Evolutionary conservation across 305 asterid genomes (phyloP).

Genomic region (Fraxinus nigra): DNA sequence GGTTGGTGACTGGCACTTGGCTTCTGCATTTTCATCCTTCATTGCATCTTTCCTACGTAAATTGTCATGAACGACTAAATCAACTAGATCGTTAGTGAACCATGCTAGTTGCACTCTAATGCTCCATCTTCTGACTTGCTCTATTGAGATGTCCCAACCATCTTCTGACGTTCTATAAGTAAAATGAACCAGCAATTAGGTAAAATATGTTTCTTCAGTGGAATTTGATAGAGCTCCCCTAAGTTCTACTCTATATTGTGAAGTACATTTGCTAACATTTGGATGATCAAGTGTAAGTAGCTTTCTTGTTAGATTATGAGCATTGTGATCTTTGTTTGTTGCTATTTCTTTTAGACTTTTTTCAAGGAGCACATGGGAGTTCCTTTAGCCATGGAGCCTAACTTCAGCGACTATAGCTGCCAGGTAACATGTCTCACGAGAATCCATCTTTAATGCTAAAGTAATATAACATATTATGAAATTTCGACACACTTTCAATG

Average conservation of each 20-base stretch:
- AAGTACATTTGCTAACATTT: background rate
- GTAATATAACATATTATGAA: background rate
- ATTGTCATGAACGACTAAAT: background rate
- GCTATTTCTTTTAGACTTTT: slow-evolving; percentile 40
- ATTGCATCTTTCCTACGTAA: background rate
- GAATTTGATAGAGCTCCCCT: background rate
- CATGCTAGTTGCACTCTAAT: background rate
- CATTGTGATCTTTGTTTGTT: background rate
- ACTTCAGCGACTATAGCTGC: slow-evolving; percentile 74
- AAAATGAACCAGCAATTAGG: background rate
- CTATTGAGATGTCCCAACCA: background rate
- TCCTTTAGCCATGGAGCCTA: slow-evolving; percentile 78
- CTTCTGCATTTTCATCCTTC: background rate
- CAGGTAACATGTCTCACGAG: slow-evolving; percentile 45
- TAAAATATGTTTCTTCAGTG: background rate
- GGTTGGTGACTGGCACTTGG: slow-evolving; percentile 35
- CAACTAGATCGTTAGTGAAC: background rate
- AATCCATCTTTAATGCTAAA: background rate
- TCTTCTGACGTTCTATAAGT: background rate
- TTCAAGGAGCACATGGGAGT: slow-evolving; percentile 84
- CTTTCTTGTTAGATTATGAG: background rate
- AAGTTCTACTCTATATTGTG: background rate
- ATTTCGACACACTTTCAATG: background rate
- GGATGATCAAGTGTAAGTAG: background rate
- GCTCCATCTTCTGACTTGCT: background rate